A percentile compares a stretch with the other conserved stretches of the same genome.
Conservation (phyloP, 2,329 filamentous ascomycete species). For the Calcarisporium arbuscula region DNA sequence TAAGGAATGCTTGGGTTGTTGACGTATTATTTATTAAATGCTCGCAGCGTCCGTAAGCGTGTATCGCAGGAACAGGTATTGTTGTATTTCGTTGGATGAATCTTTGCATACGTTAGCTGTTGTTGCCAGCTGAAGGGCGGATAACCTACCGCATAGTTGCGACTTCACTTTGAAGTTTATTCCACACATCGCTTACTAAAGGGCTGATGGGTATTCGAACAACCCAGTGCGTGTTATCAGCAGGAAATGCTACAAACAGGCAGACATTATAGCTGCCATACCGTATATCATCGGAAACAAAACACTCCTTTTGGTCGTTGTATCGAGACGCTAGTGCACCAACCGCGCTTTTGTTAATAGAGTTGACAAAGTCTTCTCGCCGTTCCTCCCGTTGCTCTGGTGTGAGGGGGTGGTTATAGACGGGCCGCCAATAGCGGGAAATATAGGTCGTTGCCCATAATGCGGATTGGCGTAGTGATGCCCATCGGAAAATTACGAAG, state of each 20-base stretch:
- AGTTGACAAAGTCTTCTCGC: constrained; percentile 8
- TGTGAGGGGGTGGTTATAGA: constrained; percentile 6
- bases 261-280: constrained; percentile 15
- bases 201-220: constrained; percentile 11
- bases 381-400: constrained; percentile 4
- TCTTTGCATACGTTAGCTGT: constrained; percentile 4
- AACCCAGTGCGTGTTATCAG: constrained; percentile 7
- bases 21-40: constrained; percentile 3
- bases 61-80: constrained; percentile 10
- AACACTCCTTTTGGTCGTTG: constrained; percentile 6
- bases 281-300: constrained; percentile 2
- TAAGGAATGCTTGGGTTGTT: constrained; percentile 9
- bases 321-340: constrained; percentile 9
- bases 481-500: too few species aligned
- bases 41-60: constrained; percentile 7
- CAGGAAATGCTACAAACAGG: constrained; percentile 11
- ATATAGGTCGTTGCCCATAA: too few species aligned
- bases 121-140: neutral
- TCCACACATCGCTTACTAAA: constrained; percentile 9
- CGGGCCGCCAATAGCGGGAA: too few species aligned
- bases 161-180: constrained; percentile 13
- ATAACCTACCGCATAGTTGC: constrained; percentile 9
- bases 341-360: constrained; percentile 10
- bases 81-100: constrained; percentile 8
- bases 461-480: too few species aligned